Percentiles rank a stretch among this genome's conserved stretches.
Conservation (phyloP, 805 yeast genomes). For the Wickerhamia fluorescens region DNA sequence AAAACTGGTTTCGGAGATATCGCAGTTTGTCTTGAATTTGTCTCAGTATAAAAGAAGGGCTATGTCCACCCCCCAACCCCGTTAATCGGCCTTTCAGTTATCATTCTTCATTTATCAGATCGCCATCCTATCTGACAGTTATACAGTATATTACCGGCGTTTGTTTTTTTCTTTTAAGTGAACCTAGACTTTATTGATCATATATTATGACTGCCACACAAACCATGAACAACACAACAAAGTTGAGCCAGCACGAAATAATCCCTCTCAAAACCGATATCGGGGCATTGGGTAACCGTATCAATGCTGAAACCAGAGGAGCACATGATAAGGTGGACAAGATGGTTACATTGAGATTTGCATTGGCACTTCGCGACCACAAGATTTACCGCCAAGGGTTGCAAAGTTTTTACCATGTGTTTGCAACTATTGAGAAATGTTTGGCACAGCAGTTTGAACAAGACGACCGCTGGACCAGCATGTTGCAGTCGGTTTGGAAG, state of each 20-base stretch:
- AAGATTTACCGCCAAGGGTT: constrained; percentile 76
- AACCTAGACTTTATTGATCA: too few species aligned
- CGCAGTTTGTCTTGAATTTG: too few species aligned
- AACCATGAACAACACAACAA: constrained; percentile 22
- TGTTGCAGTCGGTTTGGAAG: constrained; percentile 57
- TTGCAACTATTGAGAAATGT: constrained; percentile 53
- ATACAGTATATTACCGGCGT: too few species aligned
- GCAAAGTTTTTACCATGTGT: constrained; percentile 65
- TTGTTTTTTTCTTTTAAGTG: too few species aligned
- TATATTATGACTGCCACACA: neutral
- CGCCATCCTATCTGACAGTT: too few species aligned
- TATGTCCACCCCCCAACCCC: too few species aligned
- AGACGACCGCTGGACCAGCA: constrained; percentile 32
- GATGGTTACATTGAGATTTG: constrained; percentile 60
- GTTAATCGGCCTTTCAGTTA: too few species aligned
- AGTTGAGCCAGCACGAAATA: constrained; percentile 40
- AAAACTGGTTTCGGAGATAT: too few species aligned
- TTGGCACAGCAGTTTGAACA: constrained; percentile 39
- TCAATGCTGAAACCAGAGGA: constrained; percentile 59
- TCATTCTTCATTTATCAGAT: too few species aligned
- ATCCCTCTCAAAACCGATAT: constrained; percentile 74
- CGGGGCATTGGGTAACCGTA: constrained; percentile 80
- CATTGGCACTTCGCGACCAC: constrained; percentile 68
- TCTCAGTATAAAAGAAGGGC: too few species aligned
- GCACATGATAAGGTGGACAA: constrained; percentile 66